Base-by-base conservation (phyloP, 768 basidiomycete genomes). In the Hortiboletus campestris region DNA sequence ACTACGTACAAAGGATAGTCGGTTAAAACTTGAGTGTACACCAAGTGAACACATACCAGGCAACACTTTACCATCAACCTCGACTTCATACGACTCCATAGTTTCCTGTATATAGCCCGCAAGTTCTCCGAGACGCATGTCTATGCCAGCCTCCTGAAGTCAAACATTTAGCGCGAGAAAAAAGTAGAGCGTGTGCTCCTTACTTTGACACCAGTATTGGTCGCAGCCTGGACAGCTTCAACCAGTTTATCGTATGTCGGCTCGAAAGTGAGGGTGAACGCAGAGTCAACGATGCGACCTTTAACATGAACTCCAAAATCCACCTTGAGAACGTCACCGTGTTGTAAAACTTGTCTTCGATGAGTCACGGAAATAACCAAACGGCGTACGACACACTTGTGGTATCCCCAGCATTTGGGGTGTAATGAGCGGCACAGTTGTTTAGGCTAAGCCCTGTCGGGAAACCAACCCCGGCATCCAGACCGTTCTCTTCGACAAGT, bases 71-170 rank as follows among this genome's bases (percentile, higher is more conserved):
- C 91, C 88, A 14, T 83, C 81, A n/a, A 95, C 83, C 65, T 94
- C 92, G 12, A 99, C 96, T 69, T 98, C 97, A 66, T 98, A 98
- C 1, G 91, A 93, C 67, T 98, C 94, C 97, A 99, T 99, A 2
- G 94, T 95, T 70, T 99, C 97, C 72, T 99, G 96, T 51, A 98
- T 95, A 48, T 82, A 82, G 0, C 85, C 94, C 3, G 86, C 97
- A 32, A 99, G 80, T 68, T 98, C 96, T 51, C 94, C 94, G 49
- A 98, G 80, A 49, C 95, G 83, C 0, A 90, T 91, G 65, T 98
- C 97, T 61, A 99, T 98, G 4, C 97, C 97, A 6, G 96, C 90
- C 81, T 95, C 94, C 93, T 95, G 62, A 4, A 44, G 49, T 19
- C 25, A 39, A 41, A 25, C 7, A 36, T 39, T 65, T 28, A 60